Percentiles rank a stretch among this genome's conserved stretches.
Conservation (phyloP, 2,329 filamentous ascomycete species). For the Trichoderma sp. region DNA sequence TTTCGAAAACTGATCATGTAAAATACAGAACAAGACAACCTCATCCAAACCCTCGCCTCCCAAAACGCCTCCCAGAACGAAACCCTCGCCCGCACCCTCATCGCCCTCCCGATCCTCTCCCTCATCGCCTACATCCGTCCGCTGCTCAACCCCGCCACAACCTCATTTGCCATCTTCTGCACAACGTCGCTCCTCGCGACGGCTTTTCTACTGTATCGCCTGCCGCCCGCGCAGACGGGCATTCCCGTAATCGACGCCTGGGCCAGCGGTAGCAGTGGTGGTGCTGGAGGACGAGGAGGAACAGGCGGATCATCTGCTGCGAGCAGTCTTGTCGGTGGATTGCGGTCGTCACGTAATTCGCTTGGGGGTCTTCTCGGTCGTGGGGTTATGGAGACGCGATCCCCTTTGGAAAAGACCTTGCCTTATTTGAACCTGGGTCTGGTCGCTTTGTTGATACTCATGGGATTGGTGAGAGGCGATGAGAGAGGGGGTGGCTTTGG, state of each 20-base stretch:
- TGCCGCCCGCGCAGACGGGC: constrained; percentile 61
- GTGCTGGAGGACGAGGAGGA: not conserved
- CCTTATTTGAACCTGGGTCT: constrained; percentile 64
- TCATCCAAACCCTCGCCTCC: constrained; percentile 59
- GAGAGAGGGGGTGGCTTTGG: constrained; percentile 41
- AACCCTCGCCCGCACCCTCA: constrained; percentile 61
- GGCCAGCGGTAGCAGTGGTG: constrained; percentile 30
- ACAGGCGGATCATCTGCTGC: not conserved
- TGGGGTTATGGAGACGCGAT: constrained; percentile 31
- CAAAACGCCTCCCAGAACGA: constrained; percentile 63
- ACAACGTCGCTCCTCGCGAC: constrained; percentile 67
- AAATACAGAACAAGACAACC: constrained; percentile 63
- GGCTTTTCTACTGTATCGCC: constrained; percentile 61
- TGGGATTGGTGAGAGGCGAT: constrained; percentile 46
- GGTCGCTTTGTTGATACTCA: constrained; percentile 55
- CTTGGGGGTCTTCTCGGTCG: constrained; percentile 27
- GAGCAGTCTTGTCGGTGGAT: not conserved
- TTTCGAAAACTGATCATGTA: too few species aligned
- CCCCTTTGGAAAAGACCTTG: constrained; percentile 61
- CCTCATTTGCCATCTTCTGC: constrained; percentile 57
- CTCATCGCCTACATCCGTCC: constrained; percentile 55
- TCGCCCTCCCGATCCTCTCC: constrained; percentile 62
- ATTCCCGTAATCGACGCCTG: constrained; percentile 54
- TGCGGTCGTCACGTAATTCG: constrained; percentile 6
- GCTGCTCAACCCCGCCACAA: constrained; percentile 42